Evolutionary conservation across 495 filamentous ascomycete species (phyloP).

Genomic region (Acidomyces sp.): DNA sequence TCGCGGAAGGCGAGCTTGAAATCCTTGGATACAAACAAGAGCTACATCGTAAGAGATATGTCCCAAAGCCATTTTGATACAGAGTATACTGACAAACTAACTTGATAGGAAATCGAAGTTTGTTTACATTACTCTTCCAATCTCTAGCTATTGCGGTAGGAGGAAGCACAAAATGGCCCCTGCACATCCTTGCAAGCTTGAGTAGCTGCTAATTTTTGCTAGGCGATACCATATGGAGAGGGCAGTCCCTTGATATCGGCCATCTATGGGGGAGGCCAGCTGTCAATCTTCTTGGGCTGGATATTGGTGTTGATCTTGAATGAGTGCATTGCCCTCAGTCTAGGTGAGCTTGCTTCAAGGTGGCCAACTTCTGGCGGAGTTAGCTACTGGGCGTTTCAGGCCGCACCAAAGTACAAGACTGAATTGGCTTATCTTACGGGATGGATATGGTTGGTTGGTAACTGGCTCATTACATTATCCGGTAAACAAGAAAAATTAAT

Average conservation of each 20-base stretch:
- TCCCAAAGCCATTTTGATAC: background rate
- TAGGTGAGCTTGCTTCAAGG: constrained; percentile 10
- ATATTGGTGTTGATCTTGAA: constrained; percentile 11
- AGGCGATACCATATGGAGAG: constrained; percentile 10
- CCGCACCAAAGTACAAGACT: constrained; percentile 8
- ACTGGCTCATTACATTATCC: constrained; percentile 8
- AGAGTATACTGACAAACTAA: background rate
- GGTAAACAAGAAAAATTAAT: constrained; percentile 2
- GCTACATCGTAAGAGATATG: constrained; percentile 4
- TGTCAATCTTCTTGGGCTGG: constrained; percentile 12
- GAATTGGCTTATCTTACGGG: constrained; percentile 6
- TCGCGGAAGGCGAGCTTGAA: constrained; percentile 6
- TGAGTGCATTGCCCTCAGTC: constrained; percentile 8
- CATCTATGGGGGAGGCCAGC: constrained; percentile 8
- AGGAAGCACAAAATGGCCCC: too few species aligned
- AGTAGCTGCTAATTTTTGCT: too few species aligned
- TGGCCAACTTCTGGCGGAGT: constrained; percentile 9
- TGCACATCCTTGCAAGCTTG: too few species aligned
- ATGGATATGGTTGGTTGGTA: constrained; percentile 14
- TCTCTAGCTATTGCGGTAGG: constrained; percentile 6
- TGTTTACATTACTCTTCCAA: constrained; percentile 11
- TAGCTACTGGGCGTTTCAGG: constrained; percentile 10
- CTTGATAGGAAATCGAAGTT: background rate
- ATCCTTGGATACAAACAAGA: constrained; percentile 11
- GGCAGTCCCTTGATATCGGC: constrained; percentile 6